These are phyloP conservation scores for Linnemannia hyalina DNA, from an alignment of 192 early-diverging fungal species.

Conservation along the genomic window DNA sequence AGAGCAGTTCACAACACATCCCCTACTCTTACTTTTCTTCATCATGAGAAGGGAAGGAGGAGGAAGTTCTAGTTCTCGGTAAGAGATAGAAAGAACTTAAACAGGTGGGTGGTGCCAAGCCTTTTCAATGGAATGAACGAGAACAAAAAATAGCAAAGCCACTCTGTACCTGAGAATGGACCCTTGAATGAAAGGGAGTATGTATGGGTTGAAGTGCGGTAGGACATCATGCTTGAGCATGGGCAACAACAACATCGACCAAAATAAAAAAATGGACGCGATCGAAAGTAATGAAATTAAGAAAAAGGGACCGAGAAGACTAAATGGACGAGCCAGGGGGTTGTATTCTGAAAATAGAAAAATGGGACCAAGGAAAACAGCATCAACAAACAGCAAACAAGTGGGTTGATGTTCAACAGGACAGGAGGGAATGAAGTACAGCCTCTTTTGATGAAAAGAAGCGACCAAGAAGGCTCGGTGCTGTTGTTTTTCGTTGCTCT, in stretches of 20 bases:
- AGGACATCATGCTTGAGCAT: not conserved
- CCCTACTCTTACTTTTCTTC: not conserved
- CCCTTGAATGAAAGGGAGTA: no score
- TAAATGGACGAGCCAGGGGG: not conserved
- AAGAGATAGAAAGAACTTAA: not conserved
- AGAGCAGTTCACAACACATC: not conserved
- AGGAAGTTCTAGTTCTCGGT: not conserved
- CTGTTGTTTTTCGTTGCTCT: not conserved
- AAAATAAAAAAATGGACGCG: not conserved
- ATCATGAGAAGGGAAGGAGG: not conserved
- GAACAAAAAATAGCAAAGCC: no score
- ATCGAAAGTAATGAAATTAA: not conserved
- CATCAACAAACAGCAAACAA: not conserved
- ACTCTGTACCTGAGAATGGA: no score
- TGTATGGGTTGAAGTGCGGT: no score
- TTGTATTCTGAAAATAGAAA: not conserved
- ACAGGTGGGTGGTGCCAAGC: no score
- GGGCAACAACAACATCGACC: not conserved
- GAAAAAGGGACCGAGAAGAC: not conserved
- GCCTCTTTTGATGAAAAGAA: no score
- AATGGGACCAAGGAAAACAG: not conserved
- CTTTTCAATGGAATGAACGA: no score
- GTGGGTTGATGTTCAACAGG: not conserved
- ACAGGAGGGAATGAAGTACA: not conserved
- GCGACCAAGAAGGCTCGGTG: not conserved